These are phyloP conservation scores for Trametes pubescens DNA, from an alignment of 1,284 basidiomycete species.

Conservation along the genomic window DNA sequence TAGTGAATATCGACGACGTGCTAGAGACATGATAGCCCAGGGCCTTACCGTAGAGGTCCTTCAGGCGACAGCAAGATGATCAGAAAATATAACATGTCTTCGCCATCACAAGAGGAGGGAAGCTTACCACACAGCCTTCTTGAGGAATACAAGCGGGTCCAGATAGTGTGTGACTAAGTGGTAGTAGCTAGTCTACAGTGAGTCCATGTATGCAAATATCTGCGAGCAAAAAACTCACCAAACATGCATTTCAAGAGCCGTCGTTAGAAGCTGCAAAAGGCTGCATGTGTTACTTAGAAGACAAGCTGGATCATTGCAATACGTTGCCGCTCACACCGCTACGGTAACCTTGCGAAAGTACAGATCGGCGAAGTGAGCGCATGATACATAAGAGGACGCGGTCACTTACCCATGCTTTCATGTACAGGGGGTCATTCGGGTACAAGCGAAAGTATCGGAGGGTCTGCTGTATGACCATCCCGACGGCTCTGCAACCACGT, in stretches of 20 bases:
- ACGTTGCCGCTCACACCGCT: neutral
- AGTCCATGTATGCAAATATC: neutral
- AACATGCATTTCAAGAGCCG: neutral
- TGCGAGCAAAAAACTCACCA: neutral
- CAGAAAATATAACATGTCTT: neutral
- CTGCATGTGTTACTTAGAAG: neutral
- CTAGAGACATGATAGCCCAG: neutral
- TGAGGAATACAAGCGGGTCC: neutral
- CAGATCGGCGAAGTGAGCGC: neutral
- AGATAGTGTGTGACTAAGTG: slow-evolving; percentile 6
- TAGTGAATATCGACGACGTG: neutral
- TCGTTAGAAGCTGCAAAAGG: neutral
- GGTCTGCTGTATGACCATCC: slow-evolving; percentile 14
- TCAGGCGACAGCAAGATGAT: no score
- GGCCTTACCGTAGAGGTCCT: slow-evolving; percentile 5
- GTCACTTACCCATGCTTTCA: slow-evolving; percentile 12
- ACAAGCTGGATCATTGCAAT: neutral
- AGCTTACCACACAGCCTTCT: slow-evolving; percentile 4
- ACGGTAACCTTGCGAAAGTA: neutral
- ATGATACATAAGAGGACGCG: neutral
- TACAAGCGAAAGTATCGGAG: slow-evolving; percentile 17
- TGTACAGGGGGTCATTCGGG: slow-evolving; percentile 4
- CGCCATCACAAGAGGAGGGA: no score
- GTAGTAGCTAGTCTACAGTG: slow-evolving; percentile 1
- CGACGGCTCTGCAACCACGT: slow-evolving; percentile 1